Evolutionary conservation across 2,329 filamentous ascomycete species (phyloP).

Genomic region (Gaeumannomyces sp.): DNA sequence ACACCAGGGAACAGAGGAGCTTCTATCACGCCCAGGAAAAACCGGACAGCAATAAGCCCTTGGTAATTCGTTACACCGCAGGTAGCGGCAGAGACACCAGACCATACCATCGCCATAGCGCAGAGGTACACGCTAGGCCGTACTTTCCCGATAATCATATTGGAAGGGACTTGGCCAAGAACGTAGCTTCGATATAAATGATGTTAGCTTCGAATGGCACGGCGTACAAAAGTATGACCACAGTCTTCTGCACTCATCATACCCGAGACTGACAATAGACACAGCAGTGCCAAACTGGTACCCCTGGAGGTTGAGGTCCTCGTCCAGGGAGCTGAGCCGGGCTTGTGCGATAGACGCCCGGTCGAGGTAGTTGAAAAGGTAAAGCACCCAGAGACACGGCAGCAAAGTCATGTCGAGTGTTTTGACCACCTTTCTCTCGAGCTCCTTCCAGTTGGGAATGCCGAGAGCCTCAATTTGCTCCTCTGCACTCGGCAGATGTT

Average conservation of each 20-base stretch:
- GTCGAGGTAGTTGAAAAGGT: slow-evolving; percentile 8
- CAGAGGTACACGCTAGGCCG: slow-evolving; percentile 33
- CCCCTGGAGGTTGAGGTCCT: slow-evolving; percentile 34
- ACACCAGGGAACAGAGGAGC: slow-evolving; percentile 58
- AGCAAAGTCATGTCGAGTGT: slow-evolving; percentile 3
- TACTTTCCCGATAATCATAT: slow-evolving; percentile 29
- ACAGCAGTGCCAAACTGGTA: slow-evolving; percentile 33
- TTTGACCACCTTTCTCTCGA: neutral
- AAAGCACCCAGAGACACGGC: slow-evolving; percentile 8
- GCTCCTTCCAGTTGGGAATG: slow-evolving; percentile 5
- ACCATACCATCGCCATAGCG: slow-evolving; percentile 51
- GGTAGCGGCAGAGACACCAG: slow-evolving; percentile 44
- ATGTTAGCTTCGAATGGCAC: neutral
- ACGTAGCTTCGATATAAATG: slow-evolving; percentile 17
- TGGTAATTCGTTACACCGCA: slow-evolving; percentile 41
- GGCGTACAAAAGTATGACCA: neutral
- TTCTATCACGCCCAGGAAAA: slow-evolving; percentile 64
- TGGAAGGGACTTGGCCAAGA: slow-evolving; percentile 45
- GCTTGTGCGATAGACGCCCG: slow-evolving; percentile 24
- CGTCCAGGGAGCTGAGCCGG: slow-evolving; percentile 37
- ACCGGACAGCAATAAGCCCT: slow-evolving; percentile 57
- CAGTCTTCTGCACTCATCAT: slow-evolving; percentile 13
- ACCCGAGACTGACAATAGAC: slow-evolving; percentile 45
- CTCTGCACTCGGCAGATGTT: neutral
- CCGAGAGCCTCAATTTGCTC: slow-evolving; percentile 7